phyloP scores from a whole-genome alignment of 1,139 yeast species.

The Ogataea hybrid region DNA sequence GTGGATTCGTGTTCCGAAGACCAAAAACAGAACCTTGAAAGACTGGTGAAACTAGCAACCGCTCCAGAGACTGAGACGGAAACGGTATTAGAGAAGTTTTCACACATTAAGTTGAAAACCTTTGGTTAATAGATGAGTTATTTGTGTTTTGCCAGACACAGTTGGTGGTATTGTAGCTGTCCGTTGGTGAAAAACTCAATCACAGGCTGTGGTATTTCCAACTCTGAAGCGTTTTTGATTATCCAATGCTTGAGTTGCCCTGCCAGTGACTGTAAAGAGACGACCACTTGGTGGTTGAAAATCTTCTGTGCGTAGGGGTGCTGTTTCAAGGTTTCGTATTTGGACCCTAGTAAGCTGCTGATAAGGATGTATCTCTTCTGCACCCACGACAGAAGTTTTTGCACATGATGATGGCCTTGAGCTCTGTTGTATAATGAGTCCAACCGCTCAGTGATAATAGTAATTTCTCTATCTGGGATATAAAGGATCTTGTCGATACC shows the following conservation, averaged over 20 bases:
- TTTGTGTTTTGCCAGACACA: constrained; percentile 17
- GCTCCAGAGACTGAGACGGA: constrained; percentile 3
- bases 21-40: constrained; percentile 43
- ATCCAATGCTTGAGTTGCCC: not conserved
- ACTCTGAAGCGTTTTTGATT: not conserved
- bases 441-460: not conserved
- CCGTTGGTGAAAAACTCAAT: constrained; percentile 9
- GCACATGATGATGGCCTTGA: not conserved
- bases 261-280: not conserved
- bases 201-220: constrained; percentile 3
- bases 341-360: not conserved
- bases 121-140: constrained; percentile 22
- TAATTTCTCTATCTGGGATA: constrained; percentile 18
- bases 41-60: constrained; percentile 34
- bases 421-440: not conserved
- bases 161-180: constrained; percentile 18
- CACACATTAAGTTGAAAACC: constrained; percentile 30
- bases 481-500: constrained; percentile 50
- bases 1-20: constrained; percentile 28
- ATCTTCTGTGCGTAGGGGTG: constrained; percentile 4
- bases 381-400: not conserved
- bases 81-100: constrained; percentile 5
- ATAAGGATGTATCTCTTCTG: not conserved
- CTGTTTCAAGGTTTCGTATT: not conserved
- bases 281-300: constrained; percentile 1